phyloP scores from a whole-genome alignment of 345 rosid species.

The Euphorbia pulcherrima region DNA sequence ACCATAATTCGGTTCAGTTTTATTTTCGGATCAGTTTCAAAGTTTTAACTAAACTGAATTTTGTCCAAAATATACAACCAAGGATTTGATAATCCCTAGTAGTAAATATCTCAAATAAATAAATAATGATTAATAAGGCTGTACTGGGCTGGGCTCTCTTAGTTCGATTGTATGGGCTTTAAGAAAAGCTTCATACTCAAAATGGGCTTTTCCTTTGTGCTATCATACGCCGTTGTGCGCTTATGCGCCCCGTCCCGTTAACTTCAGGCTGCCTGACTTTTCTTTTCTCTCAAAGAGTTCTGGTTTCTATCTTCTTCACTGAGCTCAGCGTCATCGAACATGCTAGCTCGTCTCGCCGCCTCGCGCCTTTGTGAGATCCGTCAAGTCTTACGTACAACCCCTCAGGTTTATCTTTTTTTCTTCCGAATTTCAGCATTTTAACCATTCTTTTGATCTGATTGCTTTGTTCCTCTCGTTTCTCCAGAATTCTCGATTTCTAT shows the following conservation, averaged over 20 bases:
- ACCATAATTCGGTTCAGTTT: no score
- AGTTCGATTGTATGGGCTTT: no score
- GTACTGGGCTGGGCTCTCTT: no score
- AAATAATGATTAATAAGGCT: no score
- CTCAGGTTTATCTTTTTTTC: slow-evolving; percentile 43
- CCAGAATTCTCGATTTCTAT: slow-evolving; percentile 64
- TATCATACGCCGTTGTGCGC: not conserved
- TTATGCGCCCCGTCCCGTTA: not conserved
- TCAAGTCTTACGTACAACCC: slow-evolving; percentile 54
- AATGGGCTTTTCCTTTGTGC: no score
- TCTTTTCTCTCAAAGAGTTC: not conserved
- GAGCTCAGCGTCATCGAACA: slow-evolving; percentile 35
- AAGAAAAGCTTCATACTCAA: no score
- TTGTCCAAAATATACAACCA: no score
- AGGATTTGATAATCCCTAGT: no score
- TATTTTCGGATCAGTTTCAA: no score
- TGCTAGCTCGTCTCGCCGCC: slow-evolving; percentile 76
- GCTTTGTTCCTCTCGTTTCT: slow-evolving; percentile 1
- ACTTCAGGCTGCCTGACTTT: not conserved
- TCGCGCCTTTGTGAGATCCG: slow-evolving; percentile 79
- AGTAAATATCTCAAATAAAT: no score
- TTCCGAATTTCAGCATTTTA: slow-evolving; percentile 18
- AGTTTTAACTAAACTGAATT: no score
- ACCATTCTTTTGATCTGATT: slow-evolving; percentile 23
- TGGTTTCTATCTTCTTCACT: not conserved